These are phyloP conservation scores for Actinomortierella ambigua DNA, from an alignment of 371 early-diverging fungal species.

Conservation along the genomic window DNA sequence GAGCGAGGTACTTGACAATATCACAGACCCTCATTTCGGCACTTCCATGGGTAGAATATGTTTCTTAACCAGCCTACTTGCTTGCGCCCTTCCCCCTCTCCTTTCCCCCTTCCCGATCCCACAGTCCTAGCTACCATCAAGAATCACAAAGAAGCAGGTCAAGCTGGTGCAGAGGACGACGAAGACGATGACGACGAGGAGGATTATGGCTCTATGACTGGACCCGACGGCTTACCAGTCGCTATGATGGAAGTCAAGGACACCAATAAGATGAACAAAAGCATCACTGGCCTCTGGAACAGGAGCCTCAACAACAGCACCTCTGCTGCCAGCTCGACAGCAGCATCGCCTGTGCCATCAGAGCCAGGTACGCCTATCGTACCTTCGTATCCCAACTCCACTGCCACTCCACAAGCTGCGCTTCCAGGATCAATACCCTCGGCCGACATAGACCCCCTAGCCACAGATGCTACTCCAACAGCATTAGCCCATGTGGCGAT, in stretches of 20 bases:
- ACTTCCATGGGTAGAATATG: background rate
- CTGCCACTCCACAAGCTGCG: background rate
- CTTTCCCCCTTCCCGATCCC: background rate
- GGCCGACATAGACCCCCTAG: conserved; percentile 23
- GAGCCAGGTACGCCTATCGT: conserved; percentile 13
- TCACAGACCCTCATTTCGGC: background rate
- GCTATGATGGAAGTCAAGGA: conserved; percentile 49
- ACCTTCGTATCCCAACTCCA: background rate
- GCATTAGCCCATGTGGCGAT: conserved; percentile 32
- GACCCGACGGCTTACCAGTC: conserved; percentile 24
- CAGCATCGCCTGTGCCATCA: conserved; percentile 27
- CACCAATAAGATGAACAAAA: conserved; percentile 77
- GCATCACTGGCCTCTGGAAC: conserved; percentile 71
- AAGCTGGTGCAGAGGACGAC: conserved; percentile 3
- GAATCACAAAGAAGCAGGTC: conserved; percentile 16
- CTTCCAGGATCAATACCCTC: background rate
- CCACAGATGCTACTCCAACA: conserved; percentile 38
- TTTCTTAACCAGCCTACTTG: background rate
- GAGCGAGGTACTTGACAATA: conserved; percentile 21
- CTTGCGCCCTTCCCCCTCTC: too few species aligned
- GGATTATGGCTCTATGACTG: conserved; percentile 21
- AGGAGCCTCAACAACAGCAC: conserved; percentile 27
- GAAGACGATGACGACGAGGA: conserved; percentile 39
- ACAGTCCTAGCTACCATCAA: conserved; percentile 35
- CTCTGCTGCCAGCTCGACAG: conserved; percentile 23